A percentile compares a stretch with the other conserved stretches of the same genome.
Conservation (phyloP, 371 early-diverging fungal genomes). For the Basidiobolus meristosporus region DNA sequence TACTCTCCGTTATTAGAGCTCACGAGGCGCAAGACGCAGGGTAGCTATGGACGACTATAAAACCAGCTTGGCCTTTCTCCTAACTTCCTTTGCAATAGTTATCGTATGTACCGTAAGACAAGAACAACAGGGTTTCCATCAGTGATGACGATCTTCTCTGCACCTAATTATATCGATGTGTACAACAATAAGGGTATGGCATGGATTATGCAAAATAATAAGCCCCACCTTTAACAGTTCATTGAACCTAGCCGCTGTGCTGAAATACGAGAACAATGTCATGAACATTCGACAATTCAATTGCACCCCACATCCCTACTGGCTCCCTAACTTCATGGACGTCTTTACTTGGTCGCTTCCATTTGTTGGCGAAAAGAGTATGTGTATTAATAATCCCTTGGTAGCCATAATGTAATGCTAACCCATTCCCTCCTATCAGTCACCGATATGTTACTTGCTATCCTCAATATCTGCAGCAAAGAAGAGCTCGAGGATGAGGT, state of each 20-base stretch:
- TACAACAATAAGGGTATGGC: constrained; percentile 89
- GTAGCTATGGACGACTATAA: constrained; percentile 8
- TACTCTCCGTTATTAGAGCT: constrained; percentile 86
- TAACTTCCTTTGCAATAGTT: constrained; percentile 12
- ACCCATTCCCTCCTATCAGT: no score
- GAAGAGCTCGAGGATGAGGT: constrained; percentile 37
- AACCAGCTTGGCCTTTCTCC: neutral
- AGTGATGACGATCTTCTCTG: constrained; percentile 93
- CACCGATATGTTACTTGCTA: constrained; percentile 84
- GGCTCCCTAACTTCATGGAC: constrained; percentile 93
- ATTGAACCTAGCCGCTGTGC: constrained; percentile 49
- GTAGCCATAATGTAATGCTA: no score
- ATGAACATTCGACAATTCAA: constrained; percentile 79
- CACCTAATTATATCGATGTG: constrained; percentile 92
- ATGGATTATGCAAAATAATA: neutral
- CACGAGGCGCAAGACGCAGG: constrained; percentile 99
- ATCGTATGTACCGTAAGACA: constrained; percentile 88
- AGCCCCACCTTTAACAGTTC: neutral
- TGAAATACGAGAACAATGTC: constrained; percentile 91
- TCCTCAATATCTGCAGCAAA: constrained; percentile 79
- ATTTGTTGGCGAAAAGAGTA: constrained; percentile 95
- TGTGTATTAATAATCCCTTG: no score
- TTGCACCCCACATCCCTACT: constrained; percentile 85
- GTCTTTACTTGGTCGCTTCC: constrained; percentile 96
- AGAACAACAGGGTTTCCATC: constrained; percentile 84